Percentiles rank a stretch among this genome's conserved stretches.
Conservation (phyloP, 2,329 filamentous ascomycete genomes). For the Furcasterigmium furcatum region DNA sequence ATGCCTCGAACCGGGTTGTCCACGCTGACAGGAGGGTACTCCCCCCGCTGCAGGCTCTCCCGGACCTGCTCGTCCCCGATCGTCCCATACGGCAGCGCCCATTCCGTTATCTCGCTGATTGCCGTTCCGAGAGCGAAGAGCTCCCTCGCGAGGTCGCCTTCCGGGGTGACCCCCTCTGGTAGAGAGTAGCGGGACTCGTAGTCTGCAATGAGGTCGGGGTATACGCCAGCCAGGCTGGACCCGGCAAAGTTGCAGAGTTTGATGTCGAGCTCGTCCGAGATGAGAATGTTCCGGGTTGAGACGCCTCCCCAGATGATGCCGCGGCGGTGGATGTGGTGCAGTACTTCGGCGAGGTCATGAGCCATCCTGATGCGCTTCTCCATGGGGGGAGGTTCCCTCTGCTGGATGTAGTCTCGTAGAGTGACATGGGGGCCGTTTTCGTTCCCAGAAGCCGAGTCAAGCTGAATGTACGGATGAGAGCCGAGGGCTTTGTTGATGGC, state of each 20-base stretch:
- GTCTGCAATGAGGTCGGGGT: not conserved
- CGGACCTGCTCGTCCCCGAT: not conserved
- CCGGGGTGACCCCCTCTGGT: not conserved
- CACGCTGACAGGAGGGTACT: not conserved
- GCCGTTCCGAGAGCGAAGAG: slow-evolving; percentile 1
- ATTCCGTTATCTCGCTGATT: slow-evolving; percentile 4
- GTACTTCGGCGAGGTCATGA: not conserved
- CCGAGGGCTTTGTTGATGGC: slow-evolving; percentile 1
- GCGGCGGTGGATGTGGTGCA: not conserved
- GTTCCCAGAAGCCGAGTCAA: too few species aligned
- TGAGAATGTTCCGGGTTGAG: slow-evolving; percentile 1
- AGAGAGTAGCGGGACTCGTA: slow-evolving; percentile 1
- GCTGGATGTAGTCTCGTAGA: too few species aligned
- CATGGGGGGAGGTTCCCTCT: not conserved
- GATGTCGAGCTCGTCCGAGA: not conserved
- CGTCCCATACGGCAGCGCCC: slow-evolving; percentile 2
- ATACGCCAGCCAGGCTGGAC: not conserved
- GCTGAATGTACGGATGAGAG: not conserved
- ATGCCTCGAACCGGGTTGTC: not conserved
- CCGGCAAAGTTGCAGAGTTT: slow-evolving; percentile 4
- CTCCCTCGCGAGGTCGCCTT: not conserved
- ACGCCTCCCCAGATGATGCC: slow-evolving; percentile 1
- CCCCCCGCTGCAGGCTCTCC: not conserved
- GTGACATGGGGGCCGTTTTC: too few species aligned
- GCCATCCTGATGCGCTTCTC: not conserved